Conservation (phyloP, 139 green algal species). For the Desmodesmus armatus region DNA sequence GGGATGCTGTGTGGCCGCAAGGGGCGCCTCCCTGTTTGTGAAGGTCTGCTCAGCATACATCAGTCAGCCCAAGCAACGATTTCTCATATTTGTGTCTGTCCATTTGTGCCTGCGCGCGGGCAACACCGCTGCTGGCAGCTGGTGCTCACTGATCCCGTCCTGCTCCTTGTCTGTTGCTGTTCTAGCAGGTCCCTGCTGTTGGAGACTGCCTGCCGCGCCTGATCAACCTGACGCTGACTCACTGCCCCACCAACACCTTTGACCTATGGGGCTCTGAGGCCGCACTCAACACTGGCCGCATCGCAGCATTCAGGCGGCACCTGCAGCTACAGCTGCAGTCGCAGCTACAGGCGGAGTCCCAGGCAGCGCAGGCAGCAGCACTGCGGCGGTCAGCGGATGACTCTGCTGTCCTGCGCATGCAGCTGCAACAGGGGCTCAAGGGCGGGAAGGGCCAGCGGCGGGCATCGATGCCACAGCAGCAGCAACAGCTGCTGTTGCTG, state of each 20-base stretch:
- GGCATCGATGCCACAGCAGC: background rate
- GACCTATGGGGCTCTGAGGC: conserved; percentile 31
- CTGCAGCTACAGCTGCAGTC: conserved; percentile 23
- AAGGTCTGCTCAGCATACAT: too few relatives aligned
- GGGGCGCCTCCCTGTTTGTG: too few relatives aligned
- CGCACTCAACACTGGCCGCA: background rate
- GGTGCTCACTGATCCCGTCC: background rate
- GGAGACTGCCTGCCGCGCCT: background rate
- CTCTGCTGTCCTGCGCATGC: background rate
- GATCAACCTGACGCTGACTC: conserved; percentile 16
- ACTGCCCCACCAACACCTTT: conserved; percentile 36
- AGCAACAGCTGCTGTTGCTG: conserved; percentile 13
- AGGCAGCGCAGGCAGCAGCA: background rate
- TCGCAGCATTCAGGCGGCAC: conserved; percentile 16
- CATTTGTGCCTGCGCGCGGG: too few relatives aligned
- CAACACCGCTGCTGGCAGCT: background rate
- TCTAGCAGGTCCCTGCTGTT: conserved; percentile 12
- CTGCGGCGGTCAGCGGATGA: background rate
- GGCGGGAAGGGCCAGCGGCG: background rate
- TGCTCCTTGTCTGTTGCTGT: background rate
- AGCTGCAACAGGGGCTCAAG: background rate
- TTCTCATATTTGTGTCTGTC: too few relatives aligned
- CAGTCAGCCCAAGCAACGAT: too few relatives aligned
- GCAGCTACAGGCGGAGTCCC: background rate
- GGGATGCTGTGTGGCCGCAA: too few relatives aligned